Evolutionary conservation across 805 yeast genomes (phyloP).

Genomic region (Saturnispora diversa): DNA sequence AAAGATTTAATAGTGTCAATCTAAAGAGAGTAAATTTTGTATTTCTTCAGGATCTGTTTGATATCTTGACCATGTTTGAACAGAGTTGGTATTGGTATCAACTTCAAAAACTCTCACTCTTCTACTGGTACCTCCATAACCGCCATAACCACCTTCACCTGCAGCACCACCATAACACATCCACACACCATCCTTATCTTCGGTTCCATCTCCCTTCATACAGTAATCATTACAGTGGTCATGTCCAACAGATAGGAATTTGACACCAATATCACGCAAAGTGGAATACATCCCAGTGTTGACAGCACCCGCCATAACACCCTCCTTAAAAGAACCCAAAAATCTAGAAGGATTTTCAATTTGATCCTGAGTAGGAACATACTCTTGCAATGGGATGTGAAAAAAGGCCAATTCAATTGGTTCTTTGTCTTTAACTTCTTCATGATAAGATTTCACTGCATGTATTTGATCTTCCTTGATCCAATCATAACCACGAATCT

Average conservation of each 20-base stretch:
- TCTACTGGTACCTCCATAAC: conserved; percentile 82
- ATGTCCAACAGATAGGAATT: conserved; percentile 79
- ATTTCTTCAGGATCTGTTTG: conserved; percentile 41
- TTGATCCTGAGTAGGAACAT: conserved; percentile 18
- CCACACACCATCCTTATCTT: conserved; percentile 47
- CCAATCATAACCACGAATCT: conserved; percentile 79
- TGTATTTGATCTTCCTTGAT: conserved; percentile 34
- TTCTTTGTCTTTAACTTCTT: conserved; percentile 23
- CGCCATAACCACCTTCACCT: conserved; percentile 96
- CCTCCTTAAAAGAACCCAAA: conserved; percentile 66
- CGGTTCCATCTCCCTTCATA: conserved; percentile 39
- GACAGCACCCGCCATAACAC: conserved; percentile 66
- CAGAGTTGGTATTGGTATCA: conserved; percentile 40
- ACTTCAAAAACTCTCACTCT: conserved; percentile 67
- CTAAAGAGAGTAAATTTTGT: background rate
- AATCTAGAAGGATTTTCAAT: conserved; percentile 17
- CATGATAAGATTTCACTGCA: conserved; percentile 14
- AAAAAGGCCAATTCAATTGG: conserved; percentile 77
- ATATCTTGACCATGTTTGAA: conserved; percentile 66
- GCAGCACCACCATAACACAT: conserved; percentile 89
- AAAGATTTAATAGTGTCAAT: too few relatives aligned
- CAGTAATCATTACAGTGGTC: conserved; percentile 96
- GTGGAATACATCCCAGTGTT: conserved; percentile 59
- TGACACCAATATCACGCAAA: conserved; percentile 59
- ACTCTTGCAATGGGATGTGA: conserved; percentile 92